Base-by-base conservation (phyloP, 306 rosid species). In the Potentilla sterilis region DNA sequence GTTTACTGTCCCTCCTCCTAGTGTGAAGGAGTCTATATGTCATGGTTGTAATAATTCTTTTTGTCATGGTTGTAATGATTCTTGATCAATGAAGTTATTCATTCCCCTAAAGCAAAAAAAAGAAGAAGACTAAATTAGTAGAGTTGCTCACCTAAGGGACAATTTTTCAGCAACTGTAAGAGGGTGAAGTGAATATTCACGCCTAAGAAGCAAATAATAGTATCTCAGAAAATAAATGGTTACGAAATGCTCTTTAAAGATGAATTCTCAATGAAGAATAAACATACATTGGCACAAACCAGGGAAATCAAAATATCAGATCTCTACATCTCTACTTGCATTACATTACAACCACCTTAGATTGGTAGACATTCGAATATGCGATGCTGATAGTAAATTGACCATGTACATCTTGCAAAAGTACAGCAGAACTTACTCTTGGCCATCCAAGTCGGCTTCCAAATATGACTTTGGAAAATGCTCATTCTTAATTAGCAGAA, bases 401-500 rank as follows among this genome's bases (percentile, higher is more conserved):
- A 18, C 43, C 70, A 75, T n/a, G 68, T 70, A 75, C 77, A 28
- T 73, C 71, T 38, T 34, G 43, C 61, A 6, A 41, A 72, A 55
- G 8, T 10, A 35, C 38, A 16, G 44, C 49, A 55, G 61, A 68
- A 37, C 22, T 22, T 63, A 13, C 52, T 54, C 65, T 48, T 40
- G 58, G 35, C 40, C 57, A 32, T 35, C 57, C 63, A 72, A 28
- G 21, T 38, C 6, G 59, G 72, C 57, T 40, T 41, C 28, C 79
- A 69, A 58, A 48, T 59, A 74, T 47, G 58, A 68, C 35, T 58
- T 14, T 35, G 4, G 41, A 54, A 64, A 9, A n/a, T 78, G 51
- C 40, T 63, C 57, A 6, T 73, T 69, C 89, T 86, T 71, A 95
- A 84, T 92, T 95, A 41, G 97, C 97, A 78, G 6, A 83, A 69